phyloP scores from a whole-genome alignment of 1,284 basidiomycete genomes.

The Rhodotorula glutinis region DNA sequence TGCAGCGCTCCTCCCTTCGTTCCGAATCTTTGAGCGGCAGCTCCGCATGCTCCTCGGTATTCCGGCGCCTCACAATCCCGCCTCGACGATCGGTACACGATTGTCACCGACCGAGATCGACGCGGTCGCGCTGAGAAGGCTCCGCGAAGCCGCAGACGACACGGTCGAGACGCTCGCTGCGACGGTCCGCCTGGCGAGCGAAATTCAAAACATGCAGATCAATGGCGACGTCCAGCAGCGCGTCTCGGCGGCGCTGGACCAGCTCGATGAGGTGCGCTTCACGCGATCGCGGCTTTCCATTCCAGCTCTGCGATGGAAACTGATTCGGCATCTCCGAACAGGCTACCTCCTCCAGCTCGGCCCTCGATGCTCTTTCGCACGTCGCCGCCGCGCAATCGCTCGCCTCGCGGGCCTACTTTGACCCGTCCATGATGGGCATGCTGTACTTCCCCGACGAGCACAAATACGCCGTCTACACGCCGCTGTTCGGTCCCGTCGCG shows the following conservation, averaged over 20 bases:
- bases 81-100: background rate
- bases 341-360: background rate
- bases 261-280: conserved; percentile 65
- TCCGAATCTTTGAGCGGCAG: conserved; percentile 71
- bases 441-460: conserved; percentile 96
- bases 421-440: conserved; percentile 90
- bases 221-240: conserved; percentile 69
- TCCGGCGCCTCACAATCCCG: conserved; percentile 53
- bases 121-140: conserved; percentile 67
- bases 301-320: background rate
- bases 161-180: conserved; percentile 72
- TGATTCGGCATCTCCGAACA: background rate
- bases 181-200: conserved; percentile 73
- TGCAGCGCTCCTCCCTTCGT: conserved; percentile 57
- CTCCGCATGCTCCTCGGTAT: conserved; percentile 75
- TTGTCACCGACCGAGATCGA: conserved; percentile 69
- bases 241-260: conserved; percentile 64
- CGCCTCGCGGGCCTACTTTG: conserved; percentile 90
- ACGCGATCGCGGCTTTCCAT: background rate
- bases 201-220: conserved; percentile 87
- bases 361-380: conserved; percentile 43
- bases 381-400: conserved; percentile 66
- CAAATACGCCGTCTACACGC: conserved; percentile 90
- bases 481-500: conserved; percentile 76
- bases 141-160: conserved; percentile 64